Conservation (phyloP, 2,329 filamentous ascomycete species). For the Cytospora paraplurivora region DNA sequence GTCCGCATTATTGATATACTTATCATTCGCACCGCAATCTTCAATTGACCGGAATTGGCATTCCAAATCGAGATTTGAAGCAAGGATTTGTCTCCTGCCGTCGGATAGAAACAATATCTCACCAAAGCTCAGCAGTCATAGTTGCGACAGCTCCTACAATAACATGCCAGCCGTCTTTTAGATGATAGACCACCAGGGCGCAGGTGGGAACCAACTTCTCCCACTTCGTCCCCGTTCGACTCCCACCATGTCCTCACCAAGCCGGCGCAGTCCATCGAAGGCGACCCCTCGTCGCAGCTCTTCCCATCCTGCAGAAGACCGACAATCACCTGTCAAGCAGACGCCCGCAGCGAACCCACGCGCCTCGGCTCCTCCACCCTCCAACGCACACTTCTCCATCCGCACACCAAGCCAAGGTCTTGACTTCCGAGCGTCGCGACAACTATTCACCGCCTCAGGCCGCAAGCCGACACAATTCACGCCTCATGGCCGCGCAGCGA, state of each 20-base stretch:
- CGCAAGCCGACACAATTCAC: slow-evolving; percentile 45
- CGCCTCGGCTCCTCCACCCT: slow-evolving; percentile 41
- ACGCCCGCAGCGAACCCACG: slow-evolving; percentile 14
- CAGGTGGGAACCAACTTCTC: slow-evolving; percentile 22
- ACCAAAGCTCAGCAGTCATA: not conserved
- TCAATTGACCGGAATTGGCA: not conserved
- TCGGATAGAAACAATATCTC: not conserved
- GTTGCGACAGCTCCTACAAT: not conserved
- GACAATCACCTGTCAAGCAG: not conserved
- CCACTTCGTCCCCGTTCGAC: slow-evolving; percentile 22
- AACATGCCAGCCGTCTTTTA: slow-evolving; percentile 16
- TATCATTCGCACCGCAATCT: not conserved
- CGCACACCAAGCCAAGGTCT: slow-evolving; percentile 45
- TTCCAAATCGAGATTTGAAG: too few relatives aligned
- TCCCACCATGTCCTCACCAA: slow-evolving; percentile 20
- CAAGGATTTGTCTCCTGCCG: not conserved
- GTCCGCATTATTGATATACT: slow-evolving; percentile 3
- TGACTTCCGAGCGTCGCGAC: slow-evolving; percentile 38
- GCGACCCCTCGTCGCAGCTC: slow-evolving; percentile 25
- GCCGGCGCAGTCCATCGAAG: slow-evolving; percentile 15
- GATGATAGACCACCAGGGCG: slow-evolving; percentile 24
- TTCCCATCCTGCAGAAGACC: slow-evolving; percentile 21
- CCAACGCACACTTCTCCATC: slow-evolving; percentile 42
- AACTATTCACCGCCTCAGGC: slow-evolving; percentile 50
- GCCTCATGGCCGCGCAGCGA: slow-evolving; percentile 63